These are phyloP conservation scores for Gossypium aridum DNA, from an alignment of 441 rosid species.

Conservation along the genomic window DNA sequence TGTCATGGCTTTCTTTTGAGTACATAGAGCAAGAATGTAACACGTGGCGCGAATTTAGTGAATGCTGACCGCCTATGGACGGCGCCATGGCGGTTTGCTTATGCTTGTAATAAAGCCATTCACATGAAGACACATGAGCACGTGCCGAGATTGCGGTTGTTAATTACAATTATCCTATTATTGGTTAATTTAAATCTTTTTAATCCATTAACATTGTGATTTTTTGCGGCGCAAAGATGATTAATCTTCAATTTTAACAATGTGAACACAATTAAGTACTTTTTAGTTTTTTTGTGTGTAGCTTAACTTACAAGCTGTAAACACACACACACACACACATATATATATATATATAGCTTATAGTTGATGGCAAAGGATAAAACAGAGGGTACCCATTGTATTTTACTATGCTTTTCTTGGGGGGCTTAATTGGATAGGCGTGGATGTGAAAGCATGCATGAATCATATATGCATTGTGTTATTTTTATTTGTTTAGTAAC, in stretches of 20 bases:
- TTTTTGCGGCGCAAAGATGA: slow-evolving; percentile 26
- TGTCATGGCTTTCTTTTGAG: neutral
- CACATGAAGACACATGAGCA: slow-evolving; percentile 37
- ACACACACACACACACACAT: too few species aligned
- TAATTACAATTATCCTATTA: neutral
- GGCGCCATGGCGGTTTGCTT: slow-evolving; percentile 26
- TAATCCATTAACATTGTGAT: neutral
- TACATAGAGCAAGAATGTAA: slow-evolving; percentile 3
- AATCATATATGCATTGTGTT: neutral
- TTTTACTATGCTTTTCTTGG: slow-evolving; percentile 4
- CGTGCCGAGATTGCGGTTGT: slow-evolving; percentile 28
- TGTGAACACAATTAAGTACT: neutral
- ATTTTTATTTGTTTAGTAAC: slow-evolving; percentile 6
- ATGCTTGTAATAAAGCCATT: slow-evolving; percentile 13
- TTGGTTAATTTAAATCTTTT: neutral
- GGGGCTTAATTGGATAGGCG: neutral
- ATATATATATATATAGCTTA: too few species aligned
- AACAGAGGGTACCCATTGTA: neutral
- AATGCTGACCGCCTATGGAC: slow-evolving; percentile 28
- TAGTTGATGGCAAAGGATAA: neutral
- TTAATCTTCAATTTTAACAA: neutral
- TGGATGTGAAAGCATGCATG: slow-evolving; percentile 4
- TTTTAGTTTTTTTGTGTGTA: neutral
- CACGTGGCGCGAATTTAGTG: slow-evolving; percentile 27
- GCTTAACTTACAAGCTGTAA: slow-evolving; percentile 13